Conservation (phyloP, 805 yeast species). For the Candida insectorum region DNA sequence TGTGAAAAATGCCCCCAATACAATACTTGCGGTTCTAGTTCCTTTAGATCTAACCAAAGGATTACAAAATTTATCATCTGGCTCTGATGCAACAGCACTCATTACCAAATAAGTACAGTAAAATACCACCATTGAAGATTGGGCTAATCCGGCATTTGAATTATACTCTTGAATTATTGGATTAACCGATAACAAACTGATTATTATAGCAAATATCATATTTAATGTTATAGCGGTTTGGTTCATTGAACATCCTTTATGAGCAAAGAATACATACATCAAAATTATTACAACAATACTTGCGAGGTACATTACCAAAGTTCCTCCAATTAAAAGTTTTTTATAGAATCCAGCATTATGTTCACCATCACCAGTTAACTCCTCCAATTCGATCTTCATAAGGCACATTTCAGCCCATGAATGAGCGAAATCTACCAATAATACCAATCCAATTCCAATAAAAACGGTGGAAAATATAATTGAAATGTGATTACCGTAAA, state of each 20-base stretch:
- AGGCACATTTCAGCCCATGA: slow-evolving; percentile 98
- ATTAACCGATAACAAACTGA: slow-evolving; percentile 69
- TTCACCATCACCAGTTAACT: slow-evolving; percentile 46
- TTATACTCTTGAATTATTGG: slow-evolving; percentile 87
- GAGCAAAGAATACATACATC: slow-evolving; percentile 83
- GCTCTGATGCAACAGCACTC: slow-evolving; percentile 94
- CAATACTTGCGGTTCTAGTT: slow-evolving; percentile 82
- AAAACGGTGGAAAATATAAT: slow-evolving; percentile 81
- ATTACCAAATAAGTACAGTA: slow-evolving; percentile 89
- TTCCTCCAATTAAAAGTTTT: slow-evolving; percentile 77
- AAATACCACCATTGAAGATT: slow-evolving; percentile 90
- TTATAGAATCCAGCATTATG: slow-evolving; percentile 67
- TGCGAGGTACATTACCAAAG: slow-evolving; percentile 76
- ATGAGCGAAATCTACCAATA: slow-evolving; percentile 95
- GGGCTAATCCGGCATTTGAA: slow-evolving; percentile 95
- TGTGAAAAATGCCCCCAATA: slow-evolving; percentile 90
- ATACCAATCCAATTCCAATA: slow-evolving; percentile 82
- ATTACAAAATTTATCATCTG: slow-evolving; percentile 89
- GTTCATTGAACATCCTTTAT: slow-evolving; percentile 81
- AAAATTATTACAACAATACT: slow-evolving; percentile 68
- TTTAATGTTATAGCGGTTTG: slow-evolving; percentile 82
- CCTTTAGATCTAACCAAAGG: slow-evolving; percentile 88
- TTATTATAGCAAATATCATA: slow-evolving; percentile 57
- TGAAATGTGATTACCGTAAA: slow-evolving; percentile 90
- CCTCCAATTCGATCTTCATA: slow-evolving; percentile 82